phyloP scores from a whole-genome alignment of 1,284 basidiomycete genomes.

The Inonotus obliquus region DNA sequence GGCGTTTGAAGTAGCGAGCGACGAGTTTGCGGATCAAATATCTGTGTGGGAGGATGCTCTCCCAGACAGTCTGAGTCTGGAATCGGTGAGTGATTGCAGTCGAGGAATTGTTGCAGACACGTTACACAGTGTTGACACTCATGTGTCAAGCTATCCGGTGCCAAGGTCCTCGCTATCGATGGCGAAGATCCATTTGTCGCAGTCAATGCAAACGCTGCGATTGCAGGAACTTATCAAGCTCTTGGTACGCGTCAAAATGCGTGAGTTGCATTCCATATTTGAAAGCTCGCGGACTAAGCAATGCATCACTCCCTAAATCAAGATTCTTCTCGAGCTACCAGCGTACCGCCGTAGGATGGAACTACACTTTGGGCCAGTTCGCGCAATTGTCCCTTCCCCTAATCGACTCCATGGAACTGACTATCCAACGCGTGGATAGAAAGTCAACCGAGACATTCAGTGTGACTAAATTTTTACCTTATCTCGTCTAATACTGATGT shows the following conservation, averaged over 20 bases:
- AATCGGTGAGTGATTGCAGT: neutral
- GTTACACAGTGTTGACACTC: neutral
- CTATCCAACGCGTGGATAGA: neutral
- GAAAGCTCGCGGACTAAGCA: no score
- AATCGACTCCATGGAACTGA: neutral
- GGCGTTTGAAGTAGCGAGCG: conserved; percentile 47
- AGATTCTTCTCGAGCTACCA: neutral
- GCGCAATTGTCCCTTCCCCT: neutral
- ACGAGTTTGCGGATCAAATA: conserved; percentile 50
- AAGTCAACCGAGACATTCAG: no score
- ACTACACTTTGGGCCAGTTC: neutral
- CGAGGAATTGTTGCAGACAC: neutral
- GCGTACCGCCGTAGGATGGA: neutral
- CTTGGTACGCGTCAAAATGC: neutral
- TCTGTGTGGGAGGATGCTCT: conserved; percentile 51
- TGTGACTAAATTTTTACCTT: no score
- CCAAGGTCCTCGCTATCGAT: neutral
- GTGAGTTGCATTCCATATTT: no score
- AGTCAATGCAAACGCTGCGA: neutral
- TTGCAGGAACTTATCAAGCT: neutral
- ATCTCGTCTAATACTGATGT: no score
- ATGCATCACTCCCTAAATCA: no score
- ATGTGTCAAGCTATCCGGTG: neutral
- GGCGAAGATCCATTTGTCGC: neutral
- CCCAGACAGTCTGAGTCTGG: conserved; percentile 36